These are phyloP conservation scores for Leishmania guyanensis DNA, from an alignment of 208 protist species.

Conservation along the genomic window DNA sequence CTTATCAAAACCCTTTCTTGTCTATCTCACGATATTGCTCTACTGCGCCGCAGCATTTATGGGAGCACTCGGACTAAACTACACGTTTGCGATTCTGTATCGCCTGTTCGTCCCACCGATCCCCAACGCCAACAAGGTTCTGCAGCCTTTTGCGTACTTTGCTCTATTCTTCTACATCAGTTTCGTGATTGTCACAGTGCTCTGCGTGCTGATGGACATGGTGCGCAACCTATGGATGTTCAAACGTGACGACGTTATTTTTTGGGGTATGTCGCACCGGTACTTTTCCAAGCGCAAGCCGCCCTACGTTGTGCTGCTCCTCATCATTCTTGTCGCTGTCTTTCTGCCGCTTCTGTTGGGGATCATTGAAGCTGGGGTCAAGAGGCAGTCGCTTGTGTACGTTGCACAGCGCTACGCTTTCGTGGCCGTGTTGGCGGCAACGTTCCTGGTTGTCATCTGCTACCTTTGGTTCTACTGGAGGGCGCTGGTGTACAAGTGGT, in stretches of 20 bases:
- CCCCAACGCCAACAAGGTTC: constrained; percentile 27
- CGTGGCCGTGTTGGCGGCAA: constrained; percentile 56
- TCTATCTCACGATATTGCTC: constrained; percentile 83
- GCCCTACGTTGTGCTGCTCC: constrained; percentile 73
- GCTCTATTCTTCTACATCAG: constrained; percentile 82
- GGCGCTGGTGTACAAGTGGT: constrained; percentile 64
- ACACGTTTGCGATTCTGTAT: constrained; percentile 75
- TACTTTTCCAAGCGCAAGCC: constrained; percentile 62
- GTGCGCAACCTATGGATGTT: constrained; percentile 60
- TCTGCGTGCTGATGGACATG: constrained; percentile 83
- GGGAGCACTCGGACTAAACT: constrained; percentile 58
- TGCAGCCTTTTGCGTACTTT: constrained; percentile 67
- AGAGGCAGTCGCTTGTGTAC: constrained; percentile 67
- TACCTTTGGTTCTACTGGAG: constrained; percentile 86
- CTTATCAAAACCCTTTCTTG: constrained; percentile 56
- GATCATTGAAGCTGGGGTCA: constrained; percentile 55
- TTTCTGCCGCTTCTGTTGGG: constrained; percentile 78
- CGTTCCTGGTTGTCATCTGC: constrained; percentile 66
- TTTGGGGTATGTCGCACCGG: constrained; percentile 79
- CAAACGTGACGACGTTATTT: constrained; percentile 55
- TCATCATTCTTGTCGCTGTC: constrained; percentile 67
- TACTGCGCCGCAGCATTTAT: constrained; percentile 69
- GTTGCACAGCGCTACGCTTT: constrained; percentile 73
- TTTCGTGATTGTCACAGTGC: constrained; percentile 60
- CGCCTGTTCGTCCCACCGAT: constrained; percentile 59